A percentile compares a stretch with the other conserved stretches of the same genome.
These are phyloP conservation scores for Rubus idaeus DNA, from an alignment of 306 rosid genomes.

Conservation along the genomic window DNA sequence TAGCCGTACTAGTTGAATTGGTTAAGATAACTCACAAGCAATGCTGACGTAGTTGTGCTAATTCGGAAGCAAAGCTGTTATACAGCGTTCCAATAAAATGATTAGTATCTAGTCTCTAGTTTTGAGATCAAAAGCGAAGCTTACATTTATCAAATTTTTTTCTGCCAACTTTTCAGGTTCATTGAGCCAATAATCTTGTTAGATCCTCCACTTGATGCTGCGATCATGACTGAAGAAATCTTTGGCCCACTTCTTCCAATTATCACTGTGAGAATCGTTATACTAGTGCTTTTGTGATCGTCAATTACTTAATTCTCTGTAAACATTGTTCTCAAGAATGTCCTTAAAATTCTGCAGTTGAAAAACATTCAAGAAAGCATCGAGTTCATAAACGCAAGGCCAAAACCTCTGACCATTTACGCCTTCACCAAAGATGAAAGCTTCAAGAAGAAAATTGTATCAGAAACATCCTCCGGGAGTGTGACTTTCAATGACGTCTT, in stretches of 20 bases:
- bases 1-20: neutral
- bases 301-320: neutral
- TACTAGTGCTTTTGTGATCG: neutral
- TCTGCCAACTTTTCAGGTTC: slow-evolving; percentile 48
- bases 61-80: neutral
- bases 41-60: neutral
- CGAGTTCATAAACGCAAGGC: slow-evolving; percentile 69
- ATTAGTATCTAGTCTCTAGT: neutral
- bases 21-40: neutral
- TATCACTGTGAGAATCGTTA: slow-evolving; percentile 65
- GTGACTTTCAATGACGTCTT: slow-evolving; percentile 72
- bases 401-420: slow-evolving; percentile 80
- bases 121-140: neutral
- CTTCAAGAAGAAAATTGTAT: slow-evolving; percentile 53
- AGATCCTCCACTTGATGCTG: slow-evolving; percentile 76
- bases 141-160: neutral
- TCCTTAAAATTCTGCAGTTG: slow-evolving; percentile 40
- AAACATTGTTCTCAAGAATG: neutral
- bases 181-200: slow-evolving; percentile 86
- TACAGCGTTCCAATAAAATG: too few species aligned
- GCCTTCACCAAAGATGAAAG: slow-evolving; percentile 73
- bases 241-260: slow-evolving; percentile 90
- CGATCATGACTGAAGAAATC: slow-evolving; percentile 80
- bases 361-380: slow-evolving; percentile 66
- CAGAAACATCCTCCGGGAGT: slow-evolving; percentile 88